These are phyloP conservation scores for Auricularia auricula-judae DNA, from an alignment of 768 basidiomycete species.

Conservation along the genomic window DNA sequence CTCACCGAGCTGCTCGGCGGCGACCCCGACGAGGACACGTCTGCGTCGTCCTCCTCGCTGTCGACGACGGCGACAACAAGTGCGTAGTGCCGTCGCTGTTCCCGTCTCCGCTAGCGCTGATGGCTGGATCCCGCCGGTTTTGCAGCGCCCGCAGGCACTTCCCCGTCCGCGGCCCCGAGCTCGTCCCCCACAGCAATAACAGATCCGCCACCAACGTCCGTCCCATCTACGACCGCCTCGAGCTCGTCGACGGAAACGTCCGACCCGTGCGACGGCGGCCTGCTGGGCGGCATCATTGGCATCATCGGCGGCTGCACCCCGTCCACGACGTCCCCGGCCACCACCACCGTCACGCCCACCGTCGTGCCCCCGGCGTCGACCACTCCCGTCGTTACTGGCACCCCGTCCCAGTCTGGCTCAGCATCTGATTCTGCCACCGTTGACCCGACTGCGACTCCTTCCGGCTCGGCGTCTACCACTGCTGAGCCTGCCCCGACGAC, in stretches of 20 bases:
- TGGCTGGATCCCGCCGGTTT: not conserved
- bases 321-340: not conserved
- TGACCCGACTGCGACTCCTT: constrained; percentile 15
- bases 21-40: not conserved
- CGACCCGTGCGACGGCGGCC: not conserved
- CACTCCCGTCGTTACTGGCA: not conserved
- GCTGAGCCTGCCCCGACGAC: constrained; percentile 29
- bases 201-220: constrained; percentile 4
- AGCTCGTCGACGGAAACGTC: constrained; percentile 7
- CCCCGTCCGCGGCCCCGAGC: not conserved
- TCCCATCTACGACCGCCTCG: constrained; percentile 1
- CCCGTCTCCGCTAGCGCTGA: not conserved
- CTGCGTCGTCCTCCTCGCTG: constrained; percentile 2
- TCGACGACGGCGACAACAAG: not conserved
- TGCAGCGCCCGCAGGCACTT: not conserved
- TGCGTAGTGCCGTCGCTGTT: not conserved
- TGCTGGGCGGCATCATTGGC: not conserved
- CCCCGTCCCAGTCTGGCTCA: not conserved
- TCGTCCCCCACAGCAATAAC: not conserved
- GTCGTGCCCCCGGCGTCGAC: constrained; percentile 2
- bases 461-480: constrained; percentile 33
- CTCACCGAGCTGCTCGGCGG: not conserved
- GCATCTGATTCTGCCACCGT: not conserved
- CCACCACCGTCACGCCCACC: not conserved
- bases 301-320: not conserved